Percentiles rank a stretch among this genome's conserved stretches.
These are phyloP conservation scores for Boletus sp. DNA, from an alignment of 768 basidiomycete species.

Conservation along the genomic window DNA sequence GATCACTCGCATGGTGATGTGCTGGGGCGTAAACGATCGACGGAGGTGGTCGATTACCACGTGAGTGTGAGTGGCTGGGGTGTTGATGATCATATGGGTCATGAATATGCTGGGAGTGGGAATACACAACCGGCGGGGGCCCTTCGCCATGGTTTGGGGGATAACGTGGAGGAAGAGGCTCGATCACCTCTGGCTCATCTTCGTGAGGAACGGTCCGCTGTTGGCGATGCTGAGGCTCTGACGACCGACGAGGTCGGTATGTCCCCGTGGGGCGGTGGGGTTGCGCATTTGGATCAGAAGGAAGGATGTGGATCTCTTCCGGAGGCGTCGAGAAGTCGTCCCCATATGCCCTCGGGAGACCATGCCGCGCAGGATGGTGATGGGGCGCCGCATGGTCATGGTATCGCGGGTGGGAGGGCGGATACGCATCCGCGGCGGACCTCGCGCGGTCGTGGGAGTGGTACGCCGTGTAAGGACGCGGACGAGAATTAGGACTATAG, in stretches of 20 bases:
- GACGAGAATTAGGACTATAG: slow-evolving; percentile 24
- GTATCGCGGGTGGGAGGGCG: slow-evolving; percentile 32
- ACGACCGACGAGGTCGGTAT: slow-evolving; percentile 31
- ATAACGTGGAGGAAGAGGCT: slow-evolving; percentile 34
- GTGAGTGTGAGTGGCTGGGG: slow-evolving; percentile 37
- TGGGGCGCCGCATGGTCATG: slow-evolving; percentile 19
- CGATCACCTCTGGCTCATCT: slow-evolving; percentile 33
- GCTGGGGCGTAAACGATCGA: slow-evolving; percentile 61
- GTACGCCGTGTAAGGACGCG: slow-evolving; percentile 31
- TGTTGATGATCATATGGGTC: slow-evolving; percentile 32
- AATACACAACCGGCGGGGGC: slow-evolving; percentile 32
- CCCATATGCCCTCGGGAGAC: slow-evolving; percentile 17
- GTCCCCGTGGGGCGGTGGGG: slow-evolving; percentile 32
- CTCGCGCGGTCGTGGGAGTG: slow-evolving; percentile 38
- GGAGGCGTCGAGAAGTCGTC: slow-evolving; percentile 37
- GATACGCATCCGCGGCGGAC: slow-evolving; percentile 34
- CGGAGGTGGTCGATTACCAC: slow-evolving; percentile 43
- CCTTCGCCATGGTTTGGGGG: slow-evolving; percentile 21
- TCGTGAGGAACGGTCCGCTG: slow-evolving; percentile 16
- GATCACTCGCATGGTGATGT: slow-evolving; percentile 41
- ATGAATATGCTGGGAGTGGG: slow-evolving; percentile 42
- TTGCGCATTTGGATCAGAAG: slow-evolving; percentile 43
- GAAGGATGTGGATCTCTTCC: slow-evolving; percentile 64
- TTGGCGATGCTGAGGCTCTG: slow-evolving; percentile 28
- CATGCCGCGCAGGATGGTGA: slow-evolving; percentile 14